Base-by-base conservation (phyloP, 768 basidiomycete species). In the Amanita brunnescens region DNA sequence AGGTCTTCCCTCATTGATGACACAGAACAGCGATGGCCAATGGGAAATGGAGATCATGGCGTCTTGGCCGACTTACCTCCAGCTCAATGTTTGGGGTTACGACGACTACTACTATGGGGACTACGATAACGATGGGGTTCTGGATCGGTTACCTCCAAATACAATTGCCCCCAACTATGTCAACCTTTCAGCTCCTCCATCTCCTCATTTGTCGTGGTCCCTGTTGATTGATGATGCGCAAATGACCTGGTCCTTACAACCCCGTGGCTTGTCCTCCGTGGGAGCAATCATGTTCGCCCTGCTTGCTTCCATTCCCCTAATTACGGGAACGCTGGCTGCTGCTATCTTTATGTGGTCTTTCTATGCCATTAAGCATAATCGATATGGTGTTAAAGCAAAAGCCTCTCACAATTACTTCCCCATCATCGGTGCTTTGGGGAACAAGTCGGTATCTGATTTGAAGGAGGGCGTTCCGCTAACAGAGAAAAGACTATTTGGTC, bases 91-190 rank as follows among this genome's bases (percentile, higher is more conserved):
- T 47, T 95, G 83, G 73, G 86, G 81, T 52, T 93, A 82, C 64
- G 91, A 94, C 62, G 81, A 94, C 59, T 96, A 80, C 70, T 96
- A 85, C 71, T 95, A 94, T 58, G 93, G 93, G 53, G 93, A 96
- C 59, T 70, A 79, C 10, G 93, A 96, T 61, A 81, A 75, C 24
- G 93, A 96, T 60, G 90, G 89, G 45, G 71, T 93, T 46, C 73
- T 96, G 59, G 93, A 95, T 59, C 89, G 93, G 49, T 78, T 95
- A 6, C 90, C 93, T 10, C 93, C 93, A 18, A 94, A 94, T 66
- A 80, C 82, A 4, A 77, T 78, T 21, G 85, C 90, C 1, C 79
- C 90, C 24, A 94, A 93, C 65, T 95, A 81, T 64, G 69, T 94
- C 57, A 96, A 96, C 69, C 83, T 96, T 71, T 90, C 92, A 24